phyloP scores from a whole-genome alignment of 1,284 basidiomycete species.

The Kwoniella shivajii region DNA sequence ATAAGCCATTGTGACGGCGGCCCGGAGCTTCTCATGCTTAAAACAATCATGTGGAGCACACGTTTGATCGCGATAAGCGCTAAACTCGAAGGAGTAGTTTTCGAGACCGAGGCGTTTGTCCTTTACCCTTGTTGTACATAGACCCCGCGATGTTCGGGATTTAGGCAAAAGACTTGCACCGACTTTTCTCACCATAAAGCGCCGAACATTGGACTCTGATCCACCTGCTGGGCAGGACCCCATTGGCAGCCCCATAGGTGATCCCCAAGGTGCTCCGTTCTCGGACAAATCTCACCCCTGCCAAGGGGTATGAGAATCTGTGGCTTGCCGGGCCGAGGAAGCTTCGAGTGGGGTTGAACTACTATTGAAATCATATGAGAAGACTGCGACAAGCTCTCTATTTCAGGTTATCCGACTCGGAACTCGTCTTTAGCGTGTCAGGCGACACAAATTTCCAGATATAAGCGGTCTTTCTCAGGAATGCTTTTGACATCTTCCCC shows the following conservation, averaged over 20 bases:
- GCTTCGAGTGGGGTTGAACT: no score
- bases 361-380: no score
- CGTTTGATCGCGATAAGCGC: not conserved
- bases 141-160: not conserved
- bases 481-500: not conserved
- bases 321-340: no score
- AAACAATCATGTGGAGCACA: not conserved
- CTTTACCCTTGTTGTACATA: no score
- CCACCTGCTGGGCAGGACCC: not conserved
- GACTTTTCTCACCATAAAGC: no score
- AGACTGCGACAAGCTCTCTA: no score
- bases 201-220: no score
- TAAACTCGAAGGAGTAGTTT: no score
- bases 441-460: not conserved
- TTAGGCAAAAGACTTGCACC: not conserved
- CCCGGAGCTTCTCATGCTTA: not conserved
- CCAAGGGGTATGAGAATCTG: no score
- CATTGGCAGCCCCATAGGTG: not conserved
- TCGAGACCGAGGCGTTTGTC: no score
- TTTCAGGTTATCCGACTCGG: not conserved
- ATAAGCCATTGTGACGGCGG: not conserved
- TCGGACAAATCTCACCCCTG: not conserved
- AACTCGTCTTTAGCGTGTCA: no score
- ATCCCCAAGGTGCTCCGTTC: not conserved
- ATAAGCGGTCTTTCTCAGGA: not conserved